phyloP scores from a whole-genome alignment of 2,329 filamentous ascomycete species.

The Curvularia lunata region DNA sequence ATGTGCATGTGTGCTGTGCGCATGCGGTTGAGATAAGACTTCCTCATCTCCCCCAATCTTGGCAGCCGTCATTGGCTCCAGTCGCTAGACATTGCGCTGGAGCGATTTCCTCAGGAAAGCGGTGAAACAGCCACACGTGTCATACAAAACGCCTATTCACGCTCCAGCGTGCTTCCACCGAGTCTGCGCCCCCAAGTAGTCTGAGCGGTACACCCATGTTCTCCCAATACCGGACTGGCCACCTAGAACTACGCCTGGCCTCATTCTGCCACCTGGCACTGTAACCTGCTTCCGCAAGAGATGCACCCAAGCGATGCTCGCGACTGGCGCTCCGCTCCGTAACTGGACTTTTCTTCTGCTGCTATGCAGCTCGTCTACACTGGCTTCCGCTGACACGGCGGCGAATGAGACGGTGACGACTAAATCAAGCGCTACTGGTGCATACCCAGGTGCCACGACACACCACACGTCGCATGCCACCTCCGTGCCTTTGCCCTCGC shows the following conservation, averaged over 20 bases:
- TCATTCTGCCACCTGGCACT: slow-evolving; percentile 21
- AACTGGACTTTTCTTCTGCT: slow-evolving; percentile 46
- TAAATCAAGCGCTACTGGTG: slow-evolving; percentile 33
- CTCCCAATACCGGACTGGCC: slow-evolving; percentile 19
- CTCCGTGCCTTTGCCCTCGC: slow-evolving; percentile 11
- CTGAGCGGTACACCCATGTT: slow-evolving; percentile 20
- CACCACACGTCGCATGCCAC: slow-evolving; percentile 14
- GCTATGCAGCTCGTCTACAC: slow-evolving; percentile 41
- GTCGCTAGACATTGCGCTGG: slow-evolving; percentile 13
- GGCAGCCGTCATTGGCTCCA: slow-evolving; percentile 18
- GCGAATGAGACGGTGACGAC: slow-evolving; percentile 42
- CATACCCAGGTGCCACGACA: slow-evolving; percentile 32
- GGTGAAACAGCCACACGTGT: slow-evolving; percentile 29
- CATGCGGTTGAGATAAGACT: not conserved
- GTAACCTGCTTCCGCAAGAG: slow-evolving; percentile 38
- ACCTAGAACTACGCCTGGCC: slow-evolving; percentile 6
- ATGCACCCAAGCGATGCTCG: slow-evolving; percentile 50
- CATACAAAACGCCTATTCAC: slow-evolving; percentile 29
- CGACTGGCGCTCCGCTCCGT: slow-evolving; percentile 48
- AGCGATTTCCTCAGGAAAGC: slow-evolving; percentile 14
- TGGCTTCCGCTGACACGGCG: slow-evolving; percentile 32
- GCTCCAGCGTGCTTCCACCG: slow-evolving; percentile 18
- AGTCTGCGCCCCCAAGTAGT: not conserved
- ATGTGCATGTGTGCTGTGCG: not conserved
- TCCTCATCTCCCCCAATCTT: slow-evolving; percentile 1